A percentile compares a stretch with the other conserved stretches of the same genome.
Evolutionary conservation across 179 eudicot species (phyloP).

Genomic region (Camellia oleifera): DNA sequence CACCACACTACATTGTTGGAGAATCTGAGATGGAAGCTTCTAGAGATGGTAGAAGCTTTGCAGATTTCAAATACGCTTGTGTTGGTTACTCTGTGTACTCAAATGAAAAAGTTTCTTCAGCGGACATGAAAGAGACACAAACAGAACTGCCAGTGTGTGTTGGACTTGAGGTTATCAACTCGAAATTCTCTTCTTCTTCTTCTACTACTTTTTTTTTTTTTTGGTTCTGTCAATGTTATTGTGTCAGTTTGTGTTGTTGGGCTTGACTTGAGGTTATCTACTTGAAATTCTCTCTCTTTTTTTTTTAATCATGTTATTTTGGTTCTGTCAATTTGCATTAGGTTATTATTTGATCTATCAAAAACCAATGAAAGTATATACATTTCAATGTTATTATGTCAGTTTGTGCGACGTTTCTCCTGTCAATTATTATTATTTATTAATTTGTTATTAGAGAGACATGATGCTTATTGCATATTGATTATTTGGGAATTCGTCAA

Average conservation of each 20-base stretch:
- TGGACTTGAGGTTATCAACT: conserved; percentile 69
- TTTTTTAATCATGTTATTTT: background rate
- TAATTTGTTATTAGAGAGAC: too few relatives aligned
- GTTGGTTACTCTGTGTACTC: conserved; percentile 80
- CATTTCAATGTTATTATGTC: background rate
- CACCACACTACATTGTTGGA: conserved; percentile 66
- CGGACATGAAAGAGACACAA: conserved; percentile 37
- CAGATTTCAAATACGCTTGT: conserved; percentile 80
- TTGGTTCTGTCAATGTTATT: background rate
- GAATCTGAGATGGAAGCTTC: conserved; percentile 78
- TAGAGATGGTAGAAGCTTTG: conserved; percentile 62
- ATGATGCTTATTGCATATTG: background rate
- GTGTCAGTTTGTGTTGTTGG: background rate
- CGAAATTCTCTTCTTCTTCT: background rate
- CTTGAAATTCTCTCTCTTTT: too few relatives aligned
- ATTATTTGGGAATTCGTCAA: background rate
- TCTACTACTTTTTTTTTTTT: background rate
- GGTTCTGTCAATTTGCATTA: background rate
- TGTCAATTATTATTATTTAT: background rate
- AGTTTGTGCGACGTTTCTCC: background rate
- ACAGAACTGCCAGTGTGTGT: conserved; percentile 72
- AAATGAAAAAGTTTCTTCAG: conserved; percentile 41
- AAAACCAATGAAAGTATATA: background rate
- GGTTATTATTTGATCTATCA: background rate
- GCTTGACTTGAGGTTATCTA: too few relatives aligned